Evolutionary conservation across 2,329 filamentous ascomycete species (phyloP), one percentile per base, ranked within the genome.

Genomic region (Alternaria panax): DNA sequence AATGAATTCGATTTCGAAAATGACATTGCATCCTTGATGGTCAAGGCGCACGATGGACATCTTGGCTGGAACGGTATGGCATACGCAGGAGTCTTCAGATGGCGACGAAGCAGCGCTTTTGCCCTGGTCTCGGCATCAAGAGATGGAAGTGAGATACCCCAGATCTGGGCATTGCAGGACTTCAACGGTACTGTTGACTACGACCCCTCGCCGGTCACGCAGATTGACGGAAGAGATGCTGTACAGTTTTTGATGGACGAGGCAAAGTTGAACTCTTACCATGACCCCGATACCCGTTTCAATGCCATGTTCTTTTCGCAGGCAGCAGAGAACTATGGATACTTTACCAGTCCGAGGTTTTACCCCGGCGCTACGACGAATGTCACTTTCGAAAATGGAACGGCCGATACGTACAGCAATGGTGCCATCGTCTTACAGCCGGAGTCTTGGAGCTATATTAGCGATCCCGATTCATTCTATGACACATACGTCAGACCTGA

Each of bases 1-100:
- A 80, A 78, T 48, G 79, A 81, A 57, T 81, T 76, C 53, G 79
- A 80, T 40, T 79, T 81, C 25, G 78, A 82, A 62, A 65, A 62
- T 18, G 80, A 75, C 36, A 76, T 78, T 54, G 70, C 75, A 9
- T 55, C 55, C 1, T 59, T 78, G 25, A 48, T 78, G 9, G 59
- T 64, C 47, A 75, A 75, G 57, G 74, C 72, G 7, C 72, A 77
- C 40, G 75, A 78, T 54, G 75, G 75, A 0, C 75, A 74, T 62
- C 53, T 81, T n/a, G 72, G 67, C 2, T 75, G 74, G 28, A 75
- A 78, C 27, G 78, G 79, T 6, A 71, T 72, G 59, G 68, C 69
- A 22, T 74, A 77, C 36, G 69, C 75, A 16, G 75, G 78, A 9
- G 69, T 74, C 1, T 80, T 80, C 57, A 59, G 63, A 14, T 78